These are phyloP conservation scores for Novymonas esmeraldas DNA, from an alignment of 208 protist genomes.

Conservation along the genomic window DNA sequence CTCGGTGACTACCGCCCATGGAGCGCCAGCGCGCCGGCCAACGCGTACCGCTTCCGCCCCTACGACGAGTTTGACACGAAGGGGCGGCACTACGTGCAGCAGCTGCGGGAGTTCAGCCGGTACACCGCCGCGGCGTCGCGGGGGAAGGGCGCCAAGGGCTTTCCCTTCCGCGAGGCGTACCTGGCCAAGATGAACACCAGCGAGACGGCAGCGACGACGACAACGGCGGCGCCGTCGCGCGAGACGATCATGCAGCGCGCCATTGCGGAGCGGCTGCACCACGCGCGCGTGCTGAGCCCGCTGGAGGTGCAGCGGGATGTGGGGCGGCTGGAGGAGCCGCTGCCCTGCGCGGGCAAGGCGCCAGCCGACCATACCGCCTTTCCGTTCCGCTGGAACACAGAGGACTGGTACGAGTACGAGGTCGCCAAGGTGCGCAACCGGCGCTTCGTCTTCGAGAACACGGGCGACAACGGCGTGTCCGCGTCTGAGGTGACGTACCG, in stretches of 20 bases:
- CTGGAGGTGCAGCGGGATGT: conserved; percentile 85
- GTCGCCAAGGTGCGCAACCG: conserved; percentile 83
- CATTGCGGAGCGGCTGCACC: conserved; percentile 52
- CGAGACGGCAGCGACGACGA: conserved; percentile 9
- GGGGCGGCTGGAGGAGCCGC: conserved; percentile 60
- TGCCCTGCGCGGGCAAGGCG: conserved; percentile 77
- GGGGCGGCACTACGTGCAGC: conserved; percentile 81
- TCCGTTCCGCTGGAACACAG: conserved; percentile 84
- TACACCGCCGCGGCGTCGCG: conserved; percentile 47
- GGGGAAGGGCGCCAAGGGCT: conserved; percentile 71
- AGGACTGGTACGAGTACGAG: conserved; percentile 93
- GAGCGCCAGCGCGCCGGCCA: conserved; percentile 77
- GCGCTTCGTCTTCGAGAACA: conserved; percentile 89
- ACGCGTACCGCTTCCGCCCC: conserved; percentile 85
- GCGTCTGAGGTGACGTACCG: conserved; percentile 86
- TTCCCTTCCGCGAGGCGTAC: conserved; percentile 87
- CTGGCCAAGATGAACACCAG: conserved; percentile 74
- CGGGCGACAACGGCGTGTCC: conserved; percentile 43
- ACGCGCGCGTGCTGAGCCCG: conserved; percentile 54
- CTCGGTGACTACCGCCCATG: conserved; percentile 86
- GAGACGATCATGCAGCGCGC: conserved; percentile 80
- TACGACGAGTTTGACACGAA: conserved; percentile 89
- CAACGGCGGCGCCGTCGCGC: conserved; percentile 1
- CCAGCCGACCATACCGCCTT: conserved; percentile 55
- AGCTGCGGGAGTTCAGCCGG: conserved; percentile 62